Evolutionary conservation across 2,329 filamentous ascomycete species (phyloP).

Genomic region (Paraphaeosphaeria sporulosa): DNA sequence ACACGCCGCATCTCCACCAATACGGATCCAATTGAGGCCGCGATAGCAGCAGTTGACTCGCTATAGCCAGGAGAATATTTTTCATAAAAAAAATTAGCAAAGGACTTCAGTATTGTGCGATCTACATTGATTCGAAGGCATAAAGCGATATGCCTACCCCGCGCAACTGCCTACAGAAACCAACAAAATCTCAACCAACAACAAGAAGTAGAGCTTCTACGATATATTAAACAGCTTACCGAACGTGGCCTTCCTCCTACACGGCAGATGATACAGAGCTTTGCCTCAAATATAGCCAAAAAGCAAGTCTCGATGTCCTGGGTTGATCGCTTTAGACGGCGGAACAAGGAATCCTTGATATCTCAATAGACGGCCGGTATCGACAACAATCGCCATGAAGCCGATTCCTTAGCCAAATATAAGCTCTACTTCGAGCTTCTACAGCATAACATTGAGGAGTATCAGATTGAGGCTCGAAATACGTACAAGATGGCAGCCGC

Average conservation of each 20-base stretch:
- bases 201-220: slow-evolving; percentile 11
- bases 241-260: too few relatives aligned
- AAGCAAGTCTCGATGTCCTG: slow-evolving; percentile 16
- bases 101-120: slow-evolving; percentile 16
- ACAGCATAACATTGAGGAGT: slow-evolving; percentile 5
- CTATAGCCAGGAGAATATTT: slow-evolving; percentile 11
- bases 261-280: slow-evolving; percentile 21
- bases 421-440: slow-evolving; percentile 23
- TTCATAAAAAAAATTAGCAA: slow-evolving; percentile 11
- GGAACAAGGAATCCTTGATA: too few relatives aligned
- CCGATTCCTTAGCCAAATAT: slow-evolving; percentile 22
- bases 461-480: slow-evolving; percentile 6
- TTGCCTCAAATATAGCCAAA: slow-evolving; percentile 15
- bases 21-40: slow-evolving; percentile 19
- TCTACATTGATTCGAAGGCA: slow-evolving; percentile 9
- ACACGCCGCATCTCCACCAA: neutral
- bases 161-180: slow-evolving; percentile 3
- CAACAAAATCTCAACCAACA: neutral
- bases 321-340: too few relatives aligned
- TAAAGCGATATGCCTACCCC: neutral
- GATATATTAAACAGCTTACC: slow-evolving; percentile 18
- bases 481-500: slow-evolving; percentile 18
- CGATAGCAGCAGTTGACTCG: slow-evolving; percentile 15
- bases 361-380: too few relatives aligned
- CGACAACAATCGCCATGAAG: slow-evolving; percentile 4